Percentiles rank a stretch among this genome's conserved stretches.
phyloP scores from a whole-genome alignment of 805 yeast genomes.

The Metschnikowia cerradonensis region DNA sequence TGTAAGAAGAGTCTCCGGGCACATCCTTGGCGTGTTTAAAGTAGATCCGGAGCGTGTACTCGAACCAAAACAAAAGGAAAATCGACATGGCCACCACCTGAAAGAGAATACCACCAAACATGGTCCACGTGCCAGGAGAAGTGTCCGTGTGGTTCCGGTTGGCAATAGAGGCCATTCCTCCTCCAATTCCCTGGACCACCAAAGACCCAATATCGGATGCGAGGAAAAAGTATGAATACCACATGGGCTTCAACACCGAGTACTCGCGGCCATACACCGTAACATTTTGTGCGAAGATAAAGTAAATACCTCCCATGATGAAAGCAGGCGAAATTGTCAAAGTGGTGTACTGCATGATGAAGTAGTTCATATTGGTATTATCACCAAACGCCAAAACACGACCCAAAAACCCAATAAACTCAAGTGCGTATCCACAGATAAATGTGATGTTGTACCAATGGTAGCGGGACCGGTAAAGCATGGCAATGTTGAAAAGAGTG shows the following conservation, averaged over 20 bases:
- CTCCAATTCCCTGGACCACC: conserved; percentile 38
- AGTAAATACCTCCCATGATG: conserved; percentile 42
- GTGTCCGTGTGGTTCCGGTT: conserved; percentile 20
- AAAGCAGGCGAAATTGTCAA: conserved; percentile 42
- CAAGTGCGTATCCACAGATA: conserved; percentile 32
- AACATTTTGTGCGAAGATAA: conserved; percentile 38
- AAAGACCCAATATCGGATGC: conserved; percentile 35
- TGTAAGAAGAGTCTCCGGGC: conserved; percentile 10
- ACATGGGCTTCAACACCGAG: conserved; percentile 38
- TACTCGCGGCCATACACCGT: conserved; percentile 36
- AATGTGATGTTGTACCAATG: conserved; percentile 40
- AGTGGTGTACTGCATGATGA: conserved; percentile 30
- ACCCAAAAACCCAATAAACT: conserved; percentile 37
- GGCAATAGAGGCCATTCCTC: conserved; percentile 33
- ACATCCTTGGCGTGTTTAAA: conserved; percentile 23
- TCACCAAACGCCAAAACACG: conserved; percentile 30
- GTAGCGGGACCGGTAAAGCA: conserved; percentile 32
- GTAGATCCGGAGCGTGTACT: conserved; percentile 30
- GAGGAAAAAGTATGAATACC: conserved; percentile 42
- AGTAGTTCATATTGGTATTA: conserved; percentile 19
- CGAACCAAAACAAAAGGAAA: conserved; percentile 34
- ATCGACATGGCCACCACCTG: conserved; percentile 39
- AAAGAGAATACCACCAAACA: conserved; percentile 37
- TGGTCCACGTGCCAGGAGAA: conserved; percentile 31
- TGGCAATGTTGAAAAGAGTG: conserved; percentile 22